Conservation (phyloP, 1,284 basidiomycete genomes). For the Ceratobasidium sp. region DNA sequence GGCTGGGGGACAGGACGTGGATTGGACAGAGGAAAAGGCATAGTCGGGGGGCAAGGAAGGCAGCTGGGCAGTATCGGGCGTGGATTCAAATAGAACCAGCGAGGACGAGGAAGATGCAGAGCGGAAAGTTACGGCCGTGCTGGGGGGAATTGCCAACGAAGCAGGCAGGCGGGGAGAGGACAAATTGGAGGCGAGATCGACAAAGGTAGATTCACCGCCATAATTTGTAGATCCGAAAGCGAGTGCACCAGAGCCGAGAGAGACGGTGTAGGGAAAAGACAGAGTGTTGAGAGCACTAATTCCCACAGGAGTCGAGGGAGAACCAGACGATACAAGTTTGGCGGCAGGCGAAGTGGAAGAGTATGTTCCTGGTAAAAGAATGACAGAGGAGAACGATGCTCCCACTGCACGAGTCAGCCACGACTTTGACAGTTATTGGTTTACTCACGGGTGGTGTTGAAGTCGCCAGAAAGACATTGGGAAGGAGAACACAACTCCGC, state of each 20-base stretch:
- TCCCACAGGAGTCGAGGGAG: constrained; percentile 3
- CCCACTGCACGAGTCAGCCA: constrained; percentile 14
- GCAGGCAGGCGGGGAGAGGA: constrained; percentile 22
- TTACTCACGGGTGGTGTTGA: constrained; percentile 21
- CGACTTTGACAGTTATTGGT: background rate
- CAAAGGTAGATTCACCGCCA: constrained; percentile 5
- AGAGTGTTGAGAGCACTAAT: background rate
- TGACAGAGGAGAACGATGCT: constrained; percentile 27
- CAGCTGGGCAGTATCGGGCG: constrained; percentile 74
- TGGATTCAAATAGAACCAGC: constrained; percentile 74
- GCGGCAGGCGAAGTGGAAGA: constrained; percentile 25
- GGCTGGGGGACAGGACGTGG: constrained; percentile 64
- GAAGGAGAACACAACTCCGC: constrained; percentile 32
- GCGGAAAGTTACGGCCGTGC: constrained; percentile 23
- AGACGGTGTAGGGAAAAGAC: constrained; percentile 14
- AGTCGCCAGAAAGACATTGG: constrained; percentile 27
- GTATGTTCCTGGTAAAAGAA: constrained; percentile 37
- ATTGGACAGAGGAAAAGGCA: constrained; percentile 68
- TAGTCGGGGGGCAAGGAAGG: constrained; percentile 57
- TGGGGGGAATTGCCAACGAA: constrained; percentile 21
- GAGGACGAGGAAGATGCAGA: constrained; percentile 20
- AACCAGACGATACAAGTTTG: background rate
- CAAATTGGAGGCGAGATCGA: constrained; percentile 9
- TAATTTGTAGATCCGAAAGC: constrained; percentile 17
- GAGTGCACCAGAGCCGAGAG: constrained; percentile 7